Evolutionary conservation across 352 stramenopile genomes (phyloP).

Genomic region (Thalassiosira ordinaria): DNA sequence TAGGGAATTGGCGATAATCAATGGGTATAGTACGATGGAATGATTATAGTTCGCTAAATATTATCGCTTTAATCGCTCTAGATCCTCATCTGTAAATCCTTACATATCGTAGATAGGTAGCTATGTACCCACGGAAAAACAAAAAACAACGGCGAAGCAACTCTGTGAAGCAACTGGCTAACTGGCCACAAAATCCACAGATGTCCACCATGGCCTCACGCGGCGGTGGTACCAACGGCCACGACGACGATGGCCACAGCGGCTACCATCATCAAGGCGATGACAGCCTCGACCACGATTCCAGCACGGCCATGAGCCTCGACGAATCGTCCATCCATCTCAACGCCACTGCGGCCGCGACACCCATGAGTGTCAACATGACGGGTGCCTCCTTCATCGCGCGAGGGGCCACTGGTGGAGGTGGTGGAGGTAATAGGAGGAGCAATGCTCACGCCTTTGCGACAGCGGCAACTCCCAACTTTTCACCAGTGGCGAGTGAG

Average conservation of each 20-base stretch:
- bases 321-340: constrained; percentile 33
- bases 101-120: no score
- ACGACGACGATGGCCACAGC: neutral
- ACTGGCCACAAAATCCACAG: no score
- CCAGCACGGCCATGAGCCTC: constrained; percentile 44
- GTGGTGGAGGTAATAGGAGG: neutral
- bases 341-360: constrained; percentile 2
- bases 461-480: constrained; percentile 12
- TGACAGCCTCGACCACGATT: constrained; percentile 13
- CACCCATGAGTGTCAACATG: neutral
- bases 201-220: constrained; percentile 6
- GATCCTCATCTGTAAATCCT: no score
- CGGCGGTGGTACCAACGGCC: neutral
- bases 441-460: constrained; percentile 1
- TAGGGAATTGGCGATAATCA: neutral
- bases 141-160: no score
- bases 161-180: no score
- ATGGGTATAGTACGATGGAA: no score
- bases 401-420: neutral
- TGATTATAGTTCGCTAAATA: no score
- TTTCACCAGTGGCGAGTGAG: constrained; percentile 3
- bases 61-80: no score
- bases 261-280: neutral
- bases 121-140: no score
- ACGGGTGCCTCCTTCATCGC: constrained; percentile 1